Conservation (phyloP, 441 rosid genomes). For the Erodium texanum region DNA sequence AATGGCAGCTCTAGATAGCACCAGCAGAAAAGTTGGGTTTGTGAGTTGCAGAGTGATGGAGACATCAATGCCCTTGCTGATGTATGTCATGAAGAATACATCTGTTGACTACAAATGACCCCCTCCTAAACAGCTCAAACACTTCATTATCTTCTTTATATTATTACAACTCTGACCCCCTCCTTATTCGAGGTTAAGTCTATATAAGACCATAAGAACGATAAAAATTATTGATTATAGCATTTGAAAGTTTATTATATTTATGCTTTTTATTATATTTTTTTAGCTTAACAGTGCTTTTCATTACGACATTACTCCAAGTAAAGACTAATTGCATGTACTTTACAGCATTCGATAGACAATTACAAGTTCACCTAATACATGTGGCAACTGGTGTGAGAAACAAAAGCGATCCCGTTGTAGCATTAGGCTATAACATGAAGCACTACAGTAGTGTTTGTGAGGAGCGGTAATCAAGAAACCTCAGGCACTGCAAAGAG, state of each 20-base stretch:
- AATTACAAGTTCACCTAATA: not conserved
- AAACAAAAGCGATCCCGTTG: not conserved
- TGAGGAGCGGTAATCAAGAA: not conserved
- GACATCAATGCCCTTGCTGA: conserved; percentile 29
- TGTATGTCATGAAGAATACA: conserved; percentile 49
- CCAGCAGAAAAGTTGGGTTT: conserved; percentile 68
- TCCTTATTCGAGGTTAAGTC: too few species aligned
- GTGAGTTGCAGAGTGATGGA: conserved; percentile 58
- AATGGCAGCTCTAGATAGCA: conserved; percentile 83
- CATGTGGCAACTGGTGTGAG: not conserved
- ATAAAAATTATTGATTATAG: too few species aligned
- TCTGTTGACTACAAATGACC: too few species aligned
- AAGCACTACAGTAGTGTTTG: not conserved
- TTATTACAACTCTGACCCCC: too few species aligned
- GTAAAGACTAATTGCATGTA: not conserved
- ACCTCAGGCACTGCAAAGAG: conserved; percentile 31
- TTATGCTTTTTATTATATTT: too few species aligned
- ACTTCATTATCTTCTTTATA: too few species aligned
- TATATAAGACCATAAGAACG: too few species aligned
- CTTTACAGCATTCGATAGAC: not conserved
- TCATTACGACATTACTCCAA: not conserved
- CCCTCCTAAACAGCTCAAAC: too few species aligned
- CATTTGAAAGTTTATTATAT: too few species aligned
- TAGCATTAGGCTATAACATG: not conserved
- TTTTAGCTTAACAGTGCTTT: not conserved